These are phyloP conservation scores for Stenocarpella maydis DNA, from an alignment of 2,329 filamentous ascomycete species.

Conservation along the genomic window DNA sequence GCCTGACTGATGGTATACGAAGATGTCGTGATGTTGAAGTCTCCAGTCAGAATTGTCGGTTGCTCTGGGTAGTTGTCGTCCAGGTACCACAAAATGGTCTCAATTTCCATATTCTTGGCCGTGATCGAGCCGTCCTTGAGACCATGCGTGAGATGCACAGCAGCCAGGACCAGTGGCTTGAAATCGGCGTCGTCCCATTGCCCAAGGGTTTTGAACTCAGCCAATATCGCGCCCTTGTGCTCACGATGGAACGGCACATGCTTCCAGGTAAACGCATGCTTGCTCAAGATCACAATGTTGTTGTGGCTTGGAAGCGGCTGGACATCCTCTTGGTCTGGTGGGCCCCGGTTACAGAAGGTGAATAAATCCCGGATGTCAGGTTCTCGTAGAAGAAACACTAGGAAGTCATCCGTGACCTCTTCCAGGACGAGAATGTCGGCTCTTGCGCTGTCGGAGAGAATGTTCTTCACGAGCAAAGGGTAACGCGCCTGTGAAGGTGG, in stretches of 20 bases:
- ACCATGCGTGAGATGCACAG: slow-evolving; percentile 69
- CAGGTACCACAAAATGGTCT: slow-evolving; percentile 58
- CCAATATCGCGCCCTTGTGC: slow-evolving; percentile 66
- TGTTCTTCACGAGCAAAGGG: slow-evolving; percentile 51
- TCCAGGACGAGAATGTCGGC: slow-evolving; percentile 64
- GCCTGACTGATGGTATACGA: slow-evolving; percentile 62
- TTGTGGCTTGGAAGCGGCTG: slow-evolving; percentile 66
- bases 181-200: slow-evolving; percentile 40
- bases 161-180: slow-evolving; percentile 58
- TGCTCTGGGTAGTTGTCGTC: slow-evolving; percentile 49
- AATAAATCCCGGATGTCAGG: slow-evolving; percentile 56
- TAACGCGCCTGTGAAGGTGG: slow-evolving; percentile 54
- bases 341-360: slow-evolving; percentile 64
- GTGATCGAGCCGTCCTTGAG: slow-evolving; percentile 65
- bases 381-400: slow-evolving; percentile 61
- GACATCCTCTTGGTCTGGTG: slow-evolving; percentile 59
- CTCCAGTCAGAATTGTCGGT: slow-evolving; percentile 67
- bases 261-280: slow-evolving; percentile 62
- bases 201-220: slow-evolving; percentile 48
- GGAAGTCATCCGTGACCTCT: slow-evolving; percentile 71
- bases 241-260: slow-evolving; percentile 60
- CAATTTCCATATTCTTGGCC: slow-evolving; percentile 64
- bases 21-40: slow-evolving; percentile 72
- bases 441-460: slow-evolving; percentile 51
- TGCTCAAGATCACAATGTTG: slow-evolving; percentile 69